phyloP scores from a whole-genome alignment of 306 rosid species.

The Prinsepia uniflora region DNA sequence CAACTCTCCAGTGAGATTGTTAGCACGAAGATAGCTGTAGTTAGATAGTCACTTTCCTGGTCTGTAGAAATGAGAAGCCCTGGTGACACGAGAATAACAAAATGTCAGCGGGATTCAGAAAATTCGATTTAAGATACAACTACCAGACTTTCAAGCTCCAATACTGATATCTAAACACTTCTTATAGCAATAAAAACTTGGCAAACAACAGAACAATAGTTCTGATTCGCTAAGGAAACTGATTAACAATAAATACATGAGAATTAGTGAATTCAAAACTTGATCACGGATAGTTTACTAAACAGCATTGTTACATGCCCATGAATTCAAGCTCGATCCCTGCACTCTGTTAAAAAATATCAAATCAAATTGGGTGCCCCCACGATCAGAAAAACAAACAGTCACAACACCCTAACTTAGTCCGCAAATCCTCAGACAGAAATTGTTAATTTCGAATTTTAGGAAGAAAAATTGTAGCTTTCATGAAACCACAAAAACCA shows the following conservation, averaged over 20 bases:
- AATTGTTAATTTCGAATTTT: not conserved
- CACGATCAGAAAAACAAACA: too few relatives aligned
- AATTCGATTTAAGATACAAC: not conserved
- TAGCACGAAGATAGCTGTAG: slow-evolving; percentile 28
- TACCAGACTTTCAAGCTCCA: not conserved
- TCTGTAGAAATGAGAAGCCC: slow-evolving; percentile 14
- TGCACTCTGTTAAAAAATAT: too few relatives aligned
- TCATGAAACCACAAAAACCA: not conserved
- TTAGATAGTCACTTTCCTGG: slow-evolving; percentile 13
- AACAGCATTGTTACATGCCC: too few relatives aligned
- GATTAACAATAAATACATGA: too few relatives aligned
- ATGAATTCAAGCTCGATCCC: too few relatives aligned
- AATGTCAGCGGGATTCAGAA: not conserved
- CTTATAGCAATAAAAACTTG: not conserved
- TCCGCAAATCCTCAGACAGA: too few relatives aligned
- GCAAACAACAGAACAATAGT: too few relatives aligned
- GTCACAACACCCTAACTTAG: too few relatives aligned
- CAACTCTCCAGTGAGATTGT: slow-evolving; percentile 22
- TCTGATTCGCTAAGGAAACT: too few relatives aligned
- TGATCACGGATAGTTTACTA: too few relatives aligned
- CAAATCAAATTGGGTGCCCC: too few relatives aligned
- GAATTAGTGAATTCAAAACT: too few relatives aligned
- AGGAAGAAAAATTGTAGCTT: not conserved
- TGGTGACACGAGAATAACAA: slow-evolving; percentile 1
- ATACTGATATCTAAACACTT: not conserved